Base-by-base conservation (phyloP, 2,329 filamentous ascomycete genomes). In the Aureobasidium vineae region DNA sequence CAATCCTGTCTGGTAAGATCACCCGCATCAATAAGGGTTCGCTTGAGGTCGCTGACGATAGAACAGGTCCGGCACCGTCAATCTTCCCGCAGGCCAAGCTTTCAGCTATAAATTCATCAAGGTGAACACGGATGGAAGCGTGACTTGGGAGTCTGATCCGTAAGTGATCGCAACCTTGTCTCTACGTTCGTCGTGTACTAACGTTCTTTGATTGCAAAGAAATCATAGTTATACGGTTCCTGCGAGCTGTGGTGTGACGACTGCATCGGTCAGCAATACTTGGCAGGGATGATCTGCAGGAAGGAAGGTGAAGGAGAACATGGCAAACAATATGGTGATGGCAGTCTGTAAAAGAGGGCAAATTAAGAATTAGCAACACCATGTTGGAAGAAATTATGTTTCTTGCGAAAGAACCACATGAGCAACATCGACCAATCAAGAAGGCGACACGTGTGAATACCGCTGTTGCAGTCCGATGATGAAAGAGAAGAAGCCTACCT, bases 81-180 rank as follows among this genome's bases (percentile, higher is more conserved):
- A 77, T 0, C 74, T 91, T 10, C 76, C 79, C 0, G 80, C 84
- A 0, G 87, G 87, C 10, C 33, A 40, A 40, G 36, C 52, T 40
- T 79, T 91, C 50, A 72, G 85, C 77, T 91, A 90, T 74, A 69
- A 91, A 79, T 92, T 86, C 73, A 83, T 91, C 71, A 83, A 85
- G 59, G 82, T 88, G 49, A 80, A 80, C 67, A 72, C 76, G 0
- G 82, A 84, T 70, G 85, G 86, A 0, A 78, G 77, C 0, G 76
- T 89, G 10, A 80, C 77, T 2, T 91, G 89, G 88, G 89, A 92
- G 78, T 79, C 78, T 57, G 88, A 88, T 69, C 77, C 79, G 50
- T 54, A 16, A 54, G 50, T 5, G 80, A 82, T 68, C 74, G 77
- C 33, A 71, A 66, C 31, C 81, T 67, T 79, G 75, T 0, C 78